Conservation (phyloP, 2,329 filamentous ascomycete species). For the Clonostachys solani region DNA sequence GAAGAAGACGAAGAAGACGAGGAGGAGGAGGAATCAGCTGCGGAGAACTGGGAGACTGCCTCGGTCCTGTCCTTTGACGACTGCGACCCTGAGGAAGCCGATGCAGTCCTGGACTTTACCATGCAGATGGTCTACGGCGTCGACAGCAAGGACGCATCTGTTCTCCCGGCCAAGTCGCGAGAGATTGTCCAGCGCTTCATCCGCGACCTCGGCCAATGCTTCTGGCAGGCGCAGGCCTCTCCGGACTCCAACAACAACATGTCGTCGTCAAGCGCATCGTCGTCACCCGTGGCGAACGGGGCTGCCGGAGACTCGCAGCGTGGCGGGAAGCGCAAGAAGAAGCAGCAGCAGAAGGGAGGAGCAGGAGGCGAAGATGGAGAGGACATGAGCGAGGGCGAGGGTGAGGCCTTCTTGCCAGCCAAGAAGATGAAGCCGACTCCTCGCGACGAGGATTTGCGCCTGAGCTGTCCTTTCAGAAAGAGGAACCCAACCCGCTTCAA, state of each 20-base stretch:
- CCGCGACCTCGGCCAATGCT: constrained; percentile 22
- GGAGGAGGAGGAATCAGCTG: too few relatives aligned
- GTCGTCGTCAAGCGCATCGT: constrained; percentile 19
- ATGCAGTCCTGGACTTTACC: constrained; percentile 25
- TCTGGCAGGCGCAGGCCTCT: constrained; percentile 16
- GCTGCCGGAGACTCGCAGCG: constrained; percentile 10
- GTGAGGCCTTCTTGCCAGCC: constrained; percentile 15
- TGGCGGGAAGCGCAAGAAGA: constrained; percentile 29
- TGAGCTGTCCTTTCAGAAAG: constrained; percentile 39
- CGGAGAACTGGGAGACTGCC: constrained; percentile 8
- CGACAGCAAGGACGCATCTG: constrained; percentile 24
- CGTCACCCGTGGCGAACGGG: constrained; percentile 2
- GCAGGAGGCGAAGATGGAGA: constrained; percentile 19
- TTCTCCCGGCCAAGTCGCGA: constrained; percentile 17
- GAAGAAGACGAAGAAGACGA: neutral
- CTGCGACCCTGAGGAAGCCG: constrained; percentile 23
- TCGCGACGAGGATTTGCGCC: constrained; percentile 27
- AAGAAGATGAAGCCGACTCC: constrained; percentile 22
- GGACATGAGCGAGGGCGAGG: constrained; percentile 26
- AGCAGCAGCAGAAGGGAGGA: constrained; percentile 5
- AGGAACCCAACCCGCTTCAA: constrained; percentile 39
- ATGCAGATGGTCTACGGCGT: constrained; percentile 31
- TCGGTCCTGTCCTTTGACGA: constrained; percentile 18
- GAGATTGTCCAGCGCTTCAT: constrained; percentile 23
- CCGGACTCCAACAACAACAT: constrained; percentile 22